These are phyloP conservation scores for Aspergillus eucalypticola DNA, from an alignment of 2,329 filamentous ascomycete species.

Conservation along the genomic window DNA sequence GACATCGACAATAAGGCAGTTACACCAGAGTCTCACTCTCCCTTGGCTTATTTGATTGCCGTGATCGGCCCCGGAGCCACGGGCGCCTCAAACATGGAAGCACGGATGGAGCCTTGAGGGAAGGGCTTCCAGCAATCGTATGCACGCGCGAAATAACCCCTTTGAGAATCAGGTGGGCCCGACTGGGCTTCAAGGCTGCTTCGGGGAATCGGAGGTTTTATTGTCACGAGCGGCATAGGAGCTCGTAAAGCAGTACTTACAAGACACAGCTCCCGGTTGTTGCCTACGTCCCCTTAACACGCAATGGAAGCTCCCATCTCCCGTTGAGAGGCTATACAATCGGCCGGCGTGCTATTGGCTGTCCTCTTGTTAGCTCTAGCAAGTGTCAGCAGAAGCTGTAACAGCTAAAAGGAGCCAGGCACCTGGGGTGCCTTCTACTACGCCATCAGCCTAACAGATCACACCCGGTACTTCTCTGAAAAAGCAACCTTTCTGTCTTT, in stretches of 20 bases:
- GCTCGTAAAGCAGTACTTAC: not conserved
- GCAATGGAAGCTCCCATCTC: not conserved
- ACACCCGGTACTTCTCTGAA: not conserved
- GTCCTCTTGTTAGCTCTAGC: not conserved
- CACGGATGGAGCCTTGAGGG: not conserved
- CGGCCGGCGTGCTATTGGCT: not conserved
- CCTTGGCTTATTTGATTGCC: not conserved
- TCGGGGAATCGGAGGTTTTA: not conserved
- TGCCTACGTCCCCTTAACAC: not conserved
- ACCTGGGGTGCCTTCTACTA: not conserved
- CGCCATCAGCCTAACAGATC: not conserved
- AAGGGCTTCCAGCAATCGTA: not conserved
- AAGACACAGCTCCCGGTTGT: not conserved
- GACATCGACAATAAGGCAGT: too few species aligned
- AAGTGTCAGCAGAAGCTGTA: not conserved
- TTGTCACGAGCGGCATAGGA: not conserved
- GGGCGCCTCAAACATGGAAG: not conserved
- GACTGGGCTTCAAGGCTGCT: too few species aligned
- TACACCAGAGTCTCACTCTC: not conserved
- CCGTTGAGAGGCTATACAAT: not conserved
- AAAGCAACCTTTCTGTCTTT: not conserved
- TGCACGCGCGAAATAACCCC: not conserved
- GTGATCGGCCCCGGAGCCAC: conserved; percentile 5
- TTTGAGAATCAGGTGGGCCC: not conserved
- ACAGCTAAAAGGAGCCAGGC: not conserved